Evolutionary conservation across 257 asterid species (phyloP).

Genomic region (Rubia yunnanensis): DNA sequence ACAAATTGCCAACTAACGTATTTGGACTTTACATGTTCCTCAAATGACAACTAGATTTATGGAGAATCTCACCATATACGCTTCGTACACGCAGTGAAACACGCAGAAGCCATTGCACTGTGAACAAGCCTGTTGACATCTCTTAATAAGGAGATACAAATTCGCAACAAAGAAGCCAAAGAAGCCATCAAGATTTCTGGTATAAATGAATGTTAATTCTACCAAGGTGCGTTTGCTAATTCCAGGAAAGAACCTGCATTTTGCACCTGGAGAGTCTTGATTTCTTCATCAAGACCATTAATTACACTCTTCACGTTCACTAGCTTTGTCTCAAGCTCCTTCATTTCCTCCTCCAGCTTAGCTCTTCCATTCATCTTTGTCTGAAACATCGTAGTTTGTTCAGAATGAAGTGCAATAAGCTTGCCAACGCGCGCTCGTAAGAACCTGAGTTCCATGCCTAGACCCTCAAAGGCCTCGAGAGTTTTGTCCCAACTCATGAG

Average conservation of each 20-base stretch:
- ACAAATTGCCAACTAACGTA: too few relatives aligned
- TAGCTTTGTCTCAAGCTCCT: background rate
- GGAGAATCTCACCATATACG: too few relatives aligned
- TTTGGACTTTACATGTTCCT: too few relatives aligned
- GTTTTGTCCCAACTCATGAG: conserved; percentile 48
- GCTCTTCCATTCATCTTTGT: conserved; percentile 27
- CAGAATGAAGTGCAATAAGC: conserved; percentile 23
- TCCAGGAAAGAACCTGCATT: conserved; percentile 24
- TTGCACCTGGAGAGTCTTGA: conserved; percentile 27
- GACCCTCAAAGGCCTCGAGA: conserved; percentile 42
- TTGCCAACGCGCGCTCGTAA: conserved; percentile 30
- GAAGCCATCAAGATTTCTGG: background rate
- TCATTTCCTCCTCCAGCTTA: conserved; percentile 24
- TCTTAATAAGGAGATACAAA: too few relatives aligned
- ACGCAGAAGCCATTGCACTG: too few relatives aligned
- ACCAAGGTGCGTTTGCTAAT: conserved; percentile 49
- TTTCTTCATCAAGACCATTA: conserved; percentile 20
- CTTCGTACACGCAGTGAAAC: too few relatives aligned
- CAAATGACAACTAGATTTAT: too few relatives aligned
- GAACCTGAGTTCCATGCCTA: conserved; percentile 60
- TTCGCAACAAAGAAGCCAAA: too few relatives aligned
- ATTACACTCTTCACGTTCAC: conserved; percentile 15
- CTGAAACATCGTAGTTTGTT: conserved; percentile 13
- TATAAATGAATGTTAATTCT: background rate
- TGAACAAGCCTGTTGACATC: too few relatives aligned